Evolutionary conservation across 2,329 filamentous ascomycete species (phyloP), one percentile per base, ranked within the genome.

Genomic region (Erysiphe pulchra): DNA sequence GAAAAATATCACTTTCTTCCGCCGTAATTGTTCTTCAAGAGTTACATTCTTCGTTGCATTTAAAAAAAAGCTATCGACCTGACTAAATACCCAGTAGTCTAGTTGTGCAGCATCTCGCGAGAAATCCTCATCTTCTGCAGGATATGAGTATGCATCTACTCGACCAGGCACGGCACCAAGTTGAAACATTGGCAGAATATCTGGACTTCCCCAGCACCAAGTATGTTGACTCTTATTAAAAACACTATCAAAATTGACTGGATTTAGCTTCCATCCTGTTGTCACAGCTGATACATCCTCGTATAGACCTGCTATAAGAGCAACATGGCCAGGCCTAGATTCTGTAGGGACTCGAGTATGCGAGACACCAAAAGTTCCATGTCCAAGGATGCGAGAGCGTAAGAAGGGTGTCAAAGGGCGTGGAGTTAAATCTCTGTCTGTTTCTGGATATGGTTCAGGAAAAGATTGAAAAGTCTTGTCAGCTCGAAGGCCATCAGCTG

Each of bases 191-290:
- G 82, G 82, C 52, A 98, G 63, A 55, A 98, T 98, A 62, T 98
- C 90, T 1, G 90, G 90, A 57, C 86, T 94, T 2, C 90, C 90
- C 90, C 90, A 98, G 61, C 86, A 93, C 90, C 90, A 98, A 8
- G 92, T 98, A 63, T 98, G 92, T 41, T 79, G 70, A 58, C 87
- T 95, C 50, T 83, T 75, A 60, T 98, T 98, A 71, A 98, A 98
- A 11, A 98, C 85, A 56, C 87, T 95, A 64, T 98, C 90, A 57
- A 98, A 98, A 58, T 95, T 81, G 57, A 98, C 90, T 0, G 90
- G 90, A 59, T 98, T 98, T 54, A 94, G 65, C 63, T 98, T 95
- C 90, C 90, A 98, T 14, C 90, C 90, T 1, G 92, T 98, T 30
- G 81, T 92, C 17, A 98, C 90, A 2, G 90, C 81, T 32, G 90